Conservation (phyloP, 306 rosid genomes). For the Citrullus colocynthis region DNA sequence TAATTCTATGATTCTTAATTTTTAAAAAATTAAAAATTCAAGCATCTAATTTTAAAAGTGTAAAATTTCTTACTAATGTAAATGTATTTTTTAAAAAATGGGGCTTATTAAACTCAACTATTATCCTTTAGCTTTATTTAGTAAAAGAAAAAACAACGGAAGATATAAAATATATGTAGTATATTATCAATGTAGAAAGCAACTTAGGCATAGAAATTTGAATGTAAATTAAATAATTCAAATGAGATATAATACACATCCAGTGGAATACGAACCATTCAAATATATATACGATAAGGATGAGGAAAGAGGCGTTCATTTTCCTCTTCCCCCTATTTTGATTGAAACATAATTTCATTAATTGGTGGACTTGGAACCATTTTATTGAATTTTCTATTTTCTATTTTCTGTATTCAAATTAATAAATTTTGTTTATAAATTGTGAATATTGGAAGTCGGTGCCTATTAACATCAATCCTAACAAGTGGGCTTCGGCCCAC, state of each 20-base stretch:
- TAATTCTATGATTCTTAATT: too few species aligned
- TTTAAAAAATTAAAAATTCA: too few species aligned
- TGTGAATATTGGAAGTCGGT: not conserved
- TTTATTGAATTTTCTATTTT: not conserved
- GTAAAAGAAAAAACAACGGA: too few species aligned
- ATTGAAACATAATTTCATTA: not conserved
- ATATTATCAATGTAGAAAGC: too few species aligned
- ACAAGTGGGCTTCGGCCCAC: constrained; percentile 6
- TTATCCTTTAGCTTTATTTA: too few species aligned
- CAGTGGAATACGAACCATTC: not conserved
- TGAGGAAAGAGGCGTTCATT: not conserved
- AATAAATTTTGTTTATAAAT: not conserved
- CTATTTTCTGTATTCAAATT: not conserved
- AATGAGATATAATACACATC: not conserved
- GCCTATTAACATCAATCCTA: not conserved
- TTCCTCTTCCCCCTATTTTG: not conserved
- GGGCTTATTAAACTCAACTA: too few species aligned
- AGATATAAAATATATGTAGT: too few species aligned
- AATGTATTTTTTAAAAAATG: too few species aligned
- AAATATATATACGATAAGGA: not conserved
- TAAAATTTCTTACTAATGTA: too few species aligned
- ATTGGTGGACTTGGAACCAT: not conserved
- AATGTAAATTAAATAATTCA: too few species aligned
- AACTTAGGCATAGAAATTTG: too few species aligned
- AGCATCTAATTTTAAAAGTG: too few species aligned